Conservation (phyloP, 371 early-diverging fungal genomes). For the Blastocladiella emersonii region DNA sequence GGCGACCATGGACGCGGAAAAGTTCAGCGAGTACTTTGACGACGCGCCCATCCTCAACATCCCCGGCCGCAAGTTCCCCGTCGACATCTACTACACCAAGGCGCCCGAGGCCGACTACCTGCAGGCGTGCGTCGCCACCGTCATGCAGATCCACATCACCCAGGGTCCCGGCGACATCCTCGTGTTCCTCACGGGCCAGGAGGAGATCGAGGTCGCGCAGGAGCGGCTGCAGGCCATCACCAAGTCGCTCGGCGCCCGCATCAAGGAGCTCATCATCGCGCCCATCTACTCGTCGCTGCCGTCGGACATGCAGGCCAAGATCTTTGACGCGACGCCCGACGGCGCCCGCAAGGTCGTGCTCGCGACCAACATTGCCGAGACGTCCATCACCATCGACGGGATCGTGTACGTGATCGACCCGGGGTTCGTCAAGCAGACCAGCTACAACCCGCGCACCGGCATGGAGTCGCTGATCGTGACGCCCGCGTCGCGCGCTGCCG, state of each 20-base stretch:
- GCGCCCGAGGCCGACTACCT: slow-evolving; percentile 97
- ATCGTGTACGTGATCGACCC: slow-evolving; percentile 62
- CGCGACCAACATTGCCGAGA: slow-evolving; percentile 99
- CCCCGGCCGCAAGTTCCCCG: slow-evolving; percentile 87
- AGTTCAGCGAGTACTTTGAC: slow-evolving; percentile 90
- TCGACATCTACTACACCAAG: slow-evolving; percentile 87
- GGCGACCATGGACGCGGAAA: slow-evolving; percentile 96
- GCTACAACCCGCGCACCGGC: slow-evolving; percentile 82
- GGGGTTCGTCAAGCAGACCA: slow-evolving; percentile 93
- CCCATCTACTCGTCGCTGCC: slow-evolving; percentile 93
- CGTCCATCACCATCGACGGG: slow-evolving; percentile 96
- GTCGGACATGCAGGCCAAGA: slow-evolving; percentile 82
- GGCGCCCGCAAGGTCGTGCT: slow-evolving; percentile 93
- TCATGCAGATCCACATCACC: slow-evolving; percentile 89
- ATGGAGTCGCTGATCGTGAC: slow-evolving; percentile 93
- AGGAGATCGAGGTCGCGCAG: slow-evolving; percentile 92
- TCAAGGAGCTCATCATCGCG: slow-evolving; percentile 79
- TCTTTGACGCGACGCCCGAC: slow-evolving; percentile 91
- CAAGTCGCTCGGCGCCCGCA: slow-evolving; percentile 72
- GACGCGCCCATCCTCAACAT: slow-evolving; percentile 88
- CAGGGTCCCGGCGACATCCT: slow-evolving; percentile 88
- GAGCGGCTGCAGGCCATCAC: slow-evolving; percentile 66
- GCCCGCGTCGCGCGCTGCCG: slow-evolving; percentile 82
- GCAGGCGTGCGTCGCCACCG: slow-evolving; percentile 82
- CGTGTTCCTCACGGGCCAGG: slow-evolving; percentile 97